These are phyloP conservation scores for Suhomyces bokatorum DNA, from an alignment of 1,139 yeast genomes.

Conservation along the genomic window DNA sequence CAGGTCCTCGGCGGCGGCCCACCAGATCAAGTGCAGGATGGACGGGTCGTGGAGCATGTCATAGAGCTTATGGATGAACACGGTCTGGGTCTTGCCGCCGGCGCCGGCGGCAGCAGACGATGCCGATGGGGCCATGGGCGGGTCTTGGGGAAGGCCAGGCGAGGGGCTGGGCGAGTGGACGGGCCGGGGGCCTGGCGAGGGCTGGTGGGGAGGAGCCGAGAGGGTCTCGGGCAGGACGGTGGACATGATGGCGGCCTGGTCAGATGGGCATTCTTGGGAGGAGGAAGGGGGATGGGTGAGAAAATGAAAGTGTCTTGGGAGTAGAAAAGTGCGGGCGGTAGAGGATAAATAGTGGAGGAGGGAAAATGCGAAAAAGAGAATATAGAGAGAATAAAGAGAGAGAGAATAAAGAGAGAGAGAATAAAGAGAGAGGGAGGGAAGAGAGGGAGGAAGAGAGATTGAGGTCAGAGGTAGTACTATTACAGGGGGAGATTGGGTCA, in stretches of 20 bases:
- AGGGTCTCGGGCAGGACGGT: constrained; percentile 3
- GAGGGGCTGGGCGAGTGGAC: constrained; percentile 9
- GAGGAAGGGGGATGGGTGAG: not conserved
- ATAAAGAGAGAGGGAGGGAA: not conserved
- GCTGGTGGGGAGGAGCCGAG: constrained; percentile 2
- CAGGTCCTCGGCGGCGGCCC: constrained; percentile 46
- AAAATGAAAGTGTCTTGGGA: not conserved
- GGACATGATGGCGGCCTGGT: constrained; percentile 3
- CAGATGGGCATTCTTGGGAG: not conserved
- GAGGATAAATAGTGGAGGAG: not conserved
- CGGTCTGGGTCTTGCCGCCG: constrained; percentile 48
- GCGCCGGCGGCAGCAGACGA: constrained; percentile 24
- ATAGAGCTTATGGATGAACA: constrained; percentile 63
- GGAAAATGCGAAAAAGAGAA: not conserved
- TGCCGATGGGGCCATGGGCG: not conserved
- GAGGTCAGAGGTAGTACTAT: no score
- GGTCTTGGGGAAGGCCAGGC: constrained; percentile 9
- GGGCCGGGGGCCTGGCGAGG: not conserved
- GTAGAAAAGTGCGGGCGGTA: not conserved
- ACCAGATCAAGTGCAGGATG: constrained; percentile 54
- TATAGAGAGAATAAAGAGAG: not conserved
- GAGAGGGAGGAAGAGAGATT: not conserved
- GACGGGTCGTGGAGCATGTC: constrained; percentile 60
- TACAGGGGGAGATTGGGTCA: no score
- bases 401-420: not conserved